A percentile compares a stretch with the other conserved stretches of the same genome.
Evolutionary conservation across 208 protist genomes (phyloP).

Genomic region (Leptomonas seymouri): DNA sequence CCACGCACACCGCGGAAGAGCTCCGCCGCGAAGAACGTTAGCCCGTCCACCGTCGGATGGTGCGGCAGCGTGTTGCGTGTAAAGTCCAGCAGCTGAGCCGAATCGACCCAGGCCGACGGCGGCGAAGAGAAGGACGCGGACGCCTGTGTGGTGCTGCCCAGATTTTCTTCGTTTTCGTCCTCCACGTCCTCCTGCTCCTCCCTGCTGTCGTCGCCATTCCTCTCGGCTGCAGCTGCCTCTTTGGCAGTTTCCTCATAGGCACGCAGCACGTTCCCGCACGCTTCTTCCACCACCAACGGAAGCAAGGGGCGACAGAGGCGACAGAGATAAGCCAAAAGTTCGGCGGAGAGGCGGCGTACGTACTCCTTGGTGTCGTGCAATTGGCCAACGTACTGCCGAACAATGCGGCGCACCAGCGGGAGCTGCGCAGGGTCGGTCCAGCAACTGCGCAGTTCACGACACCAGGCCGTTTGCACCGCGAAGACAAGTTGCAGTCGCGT

Average conservation of each 20-base stretch:
- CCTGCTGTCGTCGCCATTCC: constrained; percentile 1
- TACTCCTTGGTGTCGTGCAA: constrained; percentile 84
- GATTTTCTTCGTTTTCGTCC: constrained; percentile 6
- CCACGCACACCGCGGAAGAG: constrained; percentile 85
- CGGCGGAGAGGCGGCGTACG: constrained; percentile 81
- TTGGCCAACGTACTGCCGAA: constrained; percentile 71
- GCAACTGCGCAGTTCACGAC: constrained; percentile 73
- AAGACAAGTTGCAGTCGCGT: constrained; percentile 83
- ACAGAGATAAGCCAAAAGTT: constrained; percentile 78
- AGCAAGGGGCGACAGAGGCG: constrained; percentile 56
- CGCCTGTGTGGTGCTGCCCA: not conserved
- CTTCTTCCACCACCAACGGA: constrained; percentile 62
- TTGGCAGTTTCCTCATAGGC: constrained; percentile 36
- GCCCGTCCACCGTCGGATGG: constrained; percentile 70
- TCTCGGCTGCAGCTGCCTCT: not conserved
- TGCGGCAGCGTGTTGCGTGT: constrained; percentile 40
- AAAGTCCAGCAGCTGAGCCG: constrained; percentile 39
- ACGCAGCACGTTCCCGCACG: constrained; percentile 45
- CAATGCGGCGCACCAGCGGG: constrained; percentile 42
- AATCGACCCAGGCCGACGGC: constrained; percentile 27
- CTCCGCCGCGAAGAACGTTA: constrained; percentile 68
- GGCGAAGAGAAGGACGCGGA: constrained; percentile 2
- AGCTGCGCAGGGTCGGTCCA: constrained; percentile 42
- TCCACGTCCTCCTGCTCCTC: constrained; percentile 20
- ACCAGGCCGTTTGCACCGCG: constrained; percentile 83